A percentile compares a stretch with the other conserved stretches of the same genome.
Conservation (phyloP, 129 eudicot species). For the Chrysanthemum seticuspe region DNA sequence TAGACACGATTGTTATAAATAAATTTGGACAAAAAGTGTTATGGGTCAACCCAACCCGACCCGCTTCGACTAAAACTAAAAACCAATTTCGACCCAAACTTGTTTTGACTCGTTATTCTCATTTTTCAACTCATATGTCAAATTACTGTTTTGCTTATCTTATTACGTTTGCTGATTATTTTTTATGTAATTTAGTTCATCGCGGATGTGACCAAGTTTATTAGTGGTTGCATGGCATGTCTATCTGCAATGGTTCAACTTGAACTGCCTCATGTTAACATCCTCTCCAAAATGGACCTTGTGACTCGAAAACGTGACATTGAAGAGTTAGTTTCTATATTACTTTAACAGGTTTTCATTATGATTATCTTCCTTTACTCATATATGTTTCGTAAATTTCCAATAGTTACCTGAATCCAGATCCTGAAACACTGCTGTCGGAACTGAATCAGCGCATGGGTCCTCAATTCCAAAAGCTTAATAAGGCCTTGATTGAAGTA, state of each 20-base stretch:
- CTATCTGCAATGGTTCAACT: slow-evolving; percentile 99
- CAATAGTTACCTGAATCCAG: slow-evolving; percentile 73
- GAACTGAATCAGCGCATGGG: slow-evolving; percentile 90
- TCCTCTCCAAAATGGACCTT: slow-evolving; percentile 97
- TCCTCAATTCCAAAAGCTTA: slow-evolving; percentile 85
- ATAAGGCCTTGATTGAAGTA: slow-evolving; percentile 77
- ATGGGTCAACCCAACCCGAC: not conserved
- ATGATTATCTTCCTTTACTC: slow-evolving; percentile 5
- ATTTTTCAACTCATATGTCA: not conserved
- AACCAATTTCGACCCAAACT: not conserved
- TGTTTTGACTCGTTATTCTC: not conserved
- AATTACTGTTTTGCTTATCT: not conserved
- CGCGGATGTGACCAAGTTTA: slow-evolving; percentile 95
- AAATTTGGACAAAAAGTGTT: not conserved
- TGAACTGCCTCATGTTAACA: slow-evolving; percentile 90
- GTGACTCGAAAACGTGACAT: slow-evolving; percentile 77
- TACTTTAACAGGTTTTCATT: not conserved
- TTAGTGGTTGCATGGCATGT: slow-evolving; percentile 97
- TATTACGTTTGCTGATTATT: slow-evolving; percentile 13
- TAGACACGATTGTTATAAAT: not conserved
- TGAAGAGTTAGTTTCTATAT: slow-evolving; percentile 52
- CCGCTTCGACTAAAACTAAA: not conserved
- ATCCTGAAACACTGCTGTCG: slow-evolving; percentile 61
- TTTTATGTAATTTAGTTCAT: slow-evolving; percentile 52
- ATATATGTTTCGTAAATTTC: not conserved